These are phyloP conservation scores for Magnolia changhungtana DNA, from an alignment of 164 flowering plant genomes.

Conservation along the genomic window DNA sequence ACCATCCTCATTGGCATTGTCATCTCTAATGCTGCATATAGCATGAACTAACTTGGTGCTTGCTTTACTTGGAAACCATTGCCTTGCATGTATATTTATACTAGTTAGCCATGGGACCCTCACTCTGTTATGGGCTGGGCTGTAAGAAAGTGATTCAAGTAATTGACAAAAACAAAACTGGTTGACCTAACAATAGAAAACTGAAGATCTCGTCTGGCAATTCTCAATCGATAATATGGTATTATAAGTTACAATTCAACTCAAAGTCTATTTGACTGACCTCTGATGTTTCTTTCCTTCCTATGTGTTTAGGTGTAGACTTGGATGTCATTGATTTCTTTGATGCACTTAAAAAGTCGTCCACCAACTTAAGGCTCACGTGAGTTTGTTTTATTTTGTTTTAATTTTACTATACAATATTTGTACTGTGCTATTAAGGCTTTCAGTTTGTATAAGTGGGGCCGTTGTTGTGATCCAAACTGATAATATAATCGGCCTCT, in stretches of 20 bases:
- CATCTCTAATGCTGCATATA: no score
- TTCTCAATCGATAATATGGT: not conserved
- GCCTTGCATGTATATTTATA: not conserved
- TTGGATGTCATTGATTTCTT: not conserved
- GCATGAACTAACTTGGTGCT: no score
- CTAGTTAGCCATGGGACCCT: not conserved
- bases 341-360: not conserved
- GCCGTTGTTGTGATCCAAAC: not conserved
- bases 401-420: no score
- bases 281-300: not conserved
- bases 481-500: no score
- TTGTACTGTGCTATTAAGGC: not conserved
- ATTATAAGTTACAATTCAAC: not conserved
- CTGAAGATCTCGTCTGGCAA: no score
- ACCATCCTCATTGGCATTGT: constrained; percentile 12
- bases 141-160: not conserved
- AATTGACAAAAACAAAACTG: not conserved
- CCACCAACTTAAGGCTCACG: not conserved
- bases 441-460: not conserved
- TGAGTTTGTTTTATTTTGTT: no score
- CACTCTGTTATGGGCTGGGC: not conserved
- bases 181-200: not conserved
- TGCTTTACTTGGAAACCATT: not conserved
- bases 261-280: not conserved
- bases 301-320: not conserved